phyloP scores from a whole-genome alignment of 495 filamentous ascomycete species.

The Jackrogersella minutella region DNA sequence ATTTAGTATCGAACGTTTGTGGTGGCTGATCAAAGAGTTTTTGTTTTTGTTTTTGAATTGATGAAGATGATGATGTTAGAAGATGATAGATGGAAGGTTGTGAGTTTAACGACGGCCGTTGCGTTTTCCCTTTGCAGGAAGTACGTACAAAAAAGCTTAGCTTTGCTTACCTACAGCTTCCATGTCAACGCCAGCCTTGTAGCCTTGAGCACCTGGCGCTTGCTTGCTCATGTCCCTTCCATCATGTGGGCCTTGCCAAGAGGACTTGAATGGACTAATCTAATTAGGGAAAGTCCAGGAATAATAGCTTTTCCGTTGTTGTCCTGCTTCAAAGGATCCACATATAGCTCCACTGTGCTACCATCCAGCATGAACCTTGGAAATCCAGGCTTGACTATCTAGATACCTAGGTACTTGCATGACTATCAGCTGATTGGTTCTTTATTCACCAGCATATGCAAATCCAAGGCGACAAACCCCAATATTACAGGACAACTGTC shows the following conservation, averaged over 20 bases:
- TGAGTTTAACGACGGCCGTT: conserved; percentile 8
- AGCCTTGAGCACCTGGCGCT: conserved; percentile 45
- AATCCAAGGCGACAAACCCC: conserved; percentile 32
- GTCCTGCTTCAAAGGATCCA: too few species aligned
- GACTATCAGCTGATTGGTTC: conserved; percentile 19
- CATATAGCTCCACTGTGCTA: too few species aligned
- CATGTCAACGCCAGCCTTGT: conserved; percentile 47
- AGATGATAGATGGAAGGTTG: neutral
- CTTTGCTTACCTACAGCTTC: conserved; percentile 7
- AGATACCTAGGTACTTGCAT: neutral
- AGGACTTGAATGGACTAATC: neutral
- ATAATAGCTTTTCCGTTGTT: conserved; percentile 29
- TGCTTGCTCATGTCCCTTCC: too few species aligned
- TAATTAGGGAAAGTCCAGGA: conserved; percentile 31
- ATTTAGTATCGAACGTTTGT: neutral
- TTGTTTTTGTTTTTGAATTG: too few species aligned
- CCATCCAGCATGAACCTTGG: too few species aligned
- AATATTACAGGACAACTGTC: conserved; percentile 3
- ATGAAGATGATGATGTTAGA: conserved; percentile 19
- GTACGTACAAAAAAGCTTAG: conserved; percentile 2
- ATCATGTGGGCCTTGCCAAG: conserved; percentile 9
- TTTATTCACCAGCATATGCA: conserved; percentile 20
- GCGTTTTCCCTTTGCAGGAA: conserved; percentile 17
- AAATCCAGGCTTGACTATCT: conserved; percentile 2
- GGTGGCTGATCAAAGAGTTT: too few species aligned